A percentile compares a stretch with the other conserved stretches of the same genome.
Evolutionary conservation across 805 yeast species (phyloP).

Genomic region (Metschnikowia cubensis): DNA sequence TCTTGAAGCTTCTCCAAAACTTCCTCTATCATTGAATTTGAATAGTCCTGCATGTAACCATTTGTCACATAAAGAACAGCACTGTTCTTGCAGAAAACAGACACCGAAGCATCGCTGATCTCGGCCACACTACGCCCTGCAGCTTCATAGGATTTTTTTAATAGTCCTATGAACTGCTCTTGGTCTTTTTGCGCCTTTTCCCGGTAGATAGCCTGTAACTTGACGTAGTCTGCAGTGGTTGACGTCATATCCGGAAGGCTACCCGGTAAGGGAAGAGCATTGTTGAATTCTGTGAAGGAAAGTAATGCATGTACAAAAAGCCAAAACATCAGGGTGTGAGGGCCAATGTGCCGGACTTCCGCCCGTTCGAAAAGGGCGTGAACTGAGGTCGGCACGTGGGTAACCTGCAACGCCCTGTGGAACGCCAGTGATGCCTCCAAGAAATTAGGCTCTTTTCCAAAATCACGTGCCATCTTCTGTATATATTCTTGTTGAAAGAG

Average conservation of each 20-base stretch:
- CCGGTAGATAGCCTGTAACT: slow-evolving; percentile 54
- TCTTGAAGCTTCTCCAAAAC: slow-evolving; percentile 3
- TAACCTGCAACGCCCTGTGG: slow-evolving; percentile 36
- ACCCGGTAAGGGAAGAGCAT: slow-evolving; percentile 67
- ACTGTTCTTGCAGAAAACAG: slow-evolving; percentile 60
- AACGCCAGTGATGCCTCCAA: slow-evolving; percentile 34
- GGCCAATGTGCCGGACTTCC: slow-evolving; percentile 2
- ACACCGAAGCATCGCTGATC: slow-evolving; percentile 33
- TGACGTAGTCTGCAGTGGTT: slow-evolving; percentile 57
- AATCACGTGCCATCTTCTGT: slow-evolving; percentile 38
- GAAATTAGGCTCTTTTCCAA: slow-evolving; percentile 49
- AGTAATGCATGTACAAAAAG: slow-evolving; percentile 51
- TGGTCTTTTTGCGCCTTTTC: slow-evolving; percentile 52
- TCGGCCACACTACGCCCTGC: slow-evolving; percentile 27
- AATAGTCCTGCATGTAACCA: slow-evolving; percentile 34
- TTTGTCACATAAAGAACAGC: slow-evolving; percentile 46
- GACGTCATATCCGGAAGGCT: slow-evolving; percentile 87
- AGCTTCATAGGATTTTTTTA: slow-evolving; percentile 22
- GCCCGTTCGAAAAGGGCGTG: slow-evolving; percentile 17
- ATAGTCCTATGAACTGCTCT: slow-evolving; percentile 32
- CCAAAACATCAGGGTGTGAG: slow-evolving; percentile 54
- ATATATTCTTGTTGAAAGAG: slow-evolving; percentile 34
- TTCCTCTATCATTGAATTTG: background rate
- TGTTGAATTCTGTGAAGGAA: slow-evolving; percentile 38
- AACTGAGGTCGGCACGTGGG: slow-evolving; percentile 31